Evolutionary conservation across 225 moss, liverwort and hornwort species (phyloP), one percentile per base, ranked within the genome.

Genomic region (Asterella californica): DNA sequence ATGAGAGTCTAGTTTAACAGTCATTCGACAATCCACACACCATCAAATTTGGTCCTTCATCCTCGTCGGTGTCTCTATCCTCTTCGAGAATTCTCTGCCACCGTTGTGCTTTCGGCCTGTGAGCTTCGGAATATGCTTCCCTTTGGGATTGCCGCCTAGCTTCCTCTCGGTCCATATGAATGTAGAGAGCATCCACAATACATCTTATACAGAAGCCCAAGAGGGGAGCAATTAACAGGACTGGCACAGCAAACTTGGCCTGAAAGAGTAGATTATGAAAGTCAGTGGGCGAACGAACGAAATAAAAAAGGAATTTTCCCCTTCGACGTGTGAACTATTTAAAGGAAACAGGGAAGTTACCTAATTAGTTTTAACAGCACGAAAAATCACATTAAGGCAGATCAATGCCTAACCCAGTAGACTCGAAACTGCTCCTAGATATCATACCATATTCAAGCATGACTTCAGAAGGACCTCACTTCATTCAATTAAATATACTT

Each of bases 11-110:
- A 62, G 27, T 62, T 29, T 62, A 25, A 62, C 61, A 12, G 61
- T 24, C 61, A 18, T n/a, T 62, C 2, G 61, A 24, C 10, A 62
- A 52, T 67, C 2, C 34, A 60, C 82, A 21, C 42, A 82, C 77
- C 27, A 79, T 52, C 54, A n/a, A 42, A 37, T 74, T 33, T 10
- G 27, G 73, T 29, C 45, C 72, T 52, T 53, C 74, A 57, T 22
- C 62, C 60, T 83, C 83, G 24, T 80, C 55, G 19, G 76, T 66
- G 30, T 91, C 91, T 79, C 95, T 90, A 82, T 96, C 95, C 78
- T 92, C 92, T 53, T 96, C 90, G 74, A 96, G 83, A 80, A 96
- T 94, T 38, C 88, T 91, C 81, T 96, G 94, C 96, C 94, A 94
- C 6, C 93, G 92, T 63, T 90, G 86, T 76, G 94, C 78, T 84